Evolutionary conservation across 257 asterid species (phyloP).

Genomic region (Nicotiana attenuata): DNA sequence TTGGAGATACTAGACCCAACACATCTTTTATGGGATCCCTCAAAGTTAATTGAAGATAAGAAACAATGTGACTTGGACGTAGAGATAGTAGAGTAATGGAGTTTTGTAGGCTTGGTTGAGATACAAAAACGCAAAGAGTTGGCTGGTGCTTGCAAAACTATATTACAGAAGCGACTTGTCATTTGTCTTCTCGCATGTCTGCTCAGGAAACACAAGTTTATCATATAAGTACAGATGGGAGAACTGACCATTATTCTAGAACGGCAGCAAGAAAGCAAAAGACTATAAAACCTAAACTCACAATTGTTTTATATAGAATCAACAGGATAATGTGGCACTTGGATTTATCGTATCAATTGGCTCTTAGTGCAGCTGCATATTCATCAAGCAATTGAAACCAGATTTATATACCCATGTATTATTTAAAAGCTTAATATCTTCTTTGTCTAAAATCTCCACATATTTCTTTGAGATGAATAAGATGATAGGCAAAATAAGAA

Average conservation of each 20-base stretch:
- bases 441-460: not conserved
- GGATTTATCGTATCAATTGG: not conserved
- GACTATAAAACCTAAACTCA: no score
- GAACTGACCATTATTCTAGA: constrained; percentile 39
- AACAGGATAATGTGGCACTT: not conserved
- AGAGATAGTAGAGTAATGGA: constrained; percentile 20
- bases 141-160: constrained; percentile 30
- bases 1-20: constrained; percentile 23
- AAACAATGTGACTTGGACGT: constrained; percentile 22
- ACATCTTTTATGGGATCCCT: constrained; percentile 28
- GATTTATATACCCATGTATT: not conserved
- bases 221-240: constrained; percentile 38
- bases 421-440: not conserved
- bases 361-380: constrained; percentile 2
- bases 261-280: not conserved
- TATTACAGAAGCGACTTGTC: constrained; percentile 36
- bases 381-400: not conserved
- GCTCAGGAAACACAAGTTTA: constrained; percentile 32
- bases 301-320: not conserved
- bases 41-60: constrained; percentile 29
- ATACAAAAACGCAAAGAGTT: constrained; percentile 24
- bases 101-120: constrained; percentile 23
- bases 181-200: constrained; percentile 34
- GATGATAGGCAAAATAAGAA: not conserved
- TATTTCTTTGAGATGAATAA: not conserved